A percentile compares a stretch with the other conserved stretches of the same genome.
These are phyloP conservation scores for Allium cepa DNA, from an alignment of 106 monocot species.

Conservation along the genomic window DNA sequence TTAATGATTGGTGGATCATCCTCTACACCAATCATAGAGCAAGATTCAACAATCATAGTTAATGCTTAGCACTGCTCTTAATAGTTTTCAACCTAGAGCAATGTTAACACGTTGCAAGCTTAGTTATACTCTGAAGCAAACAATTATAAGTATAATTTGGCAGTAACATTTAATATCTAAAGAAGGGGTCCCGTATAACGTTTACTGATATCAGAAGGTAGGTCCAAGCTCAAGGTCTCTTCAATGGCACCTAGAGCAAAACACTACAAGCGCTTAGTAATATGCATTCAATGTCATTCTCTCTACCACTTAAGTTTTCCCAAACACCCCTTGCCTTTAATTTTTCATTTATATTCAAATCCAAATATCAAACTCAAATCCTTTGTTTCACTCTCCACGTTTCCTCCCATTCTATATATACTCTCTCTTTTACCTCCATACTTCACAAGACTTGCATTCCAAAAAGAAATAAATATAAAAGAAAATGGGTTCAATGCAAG, in stretches of 20 bases:
- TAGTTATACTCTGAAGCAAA: too few relatives aligned
- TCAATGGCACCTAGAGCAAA: slow-evolving; percentile 1
- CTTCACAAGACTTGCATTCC: background rate
- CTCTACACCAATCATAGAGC: too few relatives aligned
- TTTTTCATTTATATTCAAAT: too few relatives aligned
- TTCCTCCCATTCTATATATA: background rate
- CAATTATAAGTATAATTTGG: too few relatives aligned
- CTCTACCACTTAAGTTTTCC: background rate
- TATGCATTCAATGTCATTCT: background rate
- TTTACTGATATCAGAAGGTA: background rate
- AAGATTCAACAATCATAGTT: too few relatives aligned
- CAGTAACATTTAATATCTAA: too few relatives aligned
- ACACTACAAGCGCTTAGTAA: background rate
- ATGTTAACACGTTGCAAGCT: too few relatives aligned
- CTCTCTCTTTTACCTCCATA: background rate
- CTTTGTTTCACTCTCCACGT: slow-evolving; percentile 12
- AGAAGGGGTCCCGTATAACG: too few relatives aligned
- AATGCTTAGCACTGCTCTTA: too few relatives aligned
- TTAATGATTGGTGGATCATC: too few relatives aligned
- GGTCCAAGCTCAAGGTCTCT: slow-evolving; percentile 2
- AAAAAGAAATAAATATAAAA: background rate
- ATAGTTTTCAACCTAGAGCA: too few relatives aligned
- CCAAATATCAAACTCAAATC: slow-evolving; percentile 4
- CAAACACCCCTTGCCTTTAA: background rate
- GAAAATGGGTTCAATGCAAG: slow-evolving; percentile 8